Percentiles rank a stretch among this genome's conserved stretches.
These are phyloP conservation scores for Calonectria pauciramosa DNA, from an alignment of 2,329 filamentous ascomycete genomes.

Conservation along the genomic window DNA sequence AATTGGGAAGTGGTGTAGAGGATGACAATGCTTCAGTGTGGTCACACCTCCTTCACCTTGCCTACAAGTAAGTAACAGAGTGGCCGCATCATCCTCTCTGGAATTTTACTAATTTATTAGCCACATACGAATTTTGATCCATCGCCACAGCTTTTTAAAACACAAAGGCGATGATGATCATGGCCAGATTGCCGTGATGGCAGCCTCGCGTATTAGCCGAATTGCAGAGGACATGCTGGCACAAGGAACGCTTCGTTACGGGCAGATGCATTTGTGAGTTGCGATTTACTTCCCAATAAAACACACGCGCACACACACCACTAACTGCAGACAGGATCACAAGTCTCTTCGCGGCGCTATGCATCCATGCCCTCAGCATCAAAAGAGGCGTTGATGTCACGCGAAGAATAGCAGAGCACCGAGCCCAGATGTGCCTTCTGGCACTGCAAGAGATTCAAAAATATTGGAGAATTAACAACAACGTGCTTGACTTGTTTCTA, in stretches of 20 bases:
- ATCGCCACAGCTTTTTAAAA: conserved; percentile 51
- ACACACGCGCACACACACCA: too few relatives aligned
- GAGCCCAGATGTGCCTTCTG: conserved; percentile 54
- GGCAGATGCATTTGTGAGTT: conserved; percentile 56
- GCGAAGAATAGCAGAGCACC: conserved; percentile 52
- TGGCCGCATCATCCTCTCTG: too few relatives aligned
- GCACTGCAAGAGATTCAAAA: conserved; percentile 55
- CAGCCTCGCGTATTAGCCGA: conserved; percentile 52
- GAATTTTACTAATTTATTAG: conserved; percentile 32
- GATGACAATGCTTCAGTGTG: conserved; percentile 52
- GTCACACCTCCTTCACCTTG: conserved; percentile 54
- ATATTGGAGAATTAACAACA: conserved; percentile 58
- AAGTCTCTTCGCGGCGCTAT: conserved; percentile 54
- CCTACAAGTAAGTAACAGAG: conserved; percentile 50
- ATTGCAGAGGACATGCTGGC: conserved; percentile 56
- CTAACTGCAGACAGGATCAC: conserved; percentile 47
- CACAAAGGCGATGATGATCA: conserved; percentile 42
- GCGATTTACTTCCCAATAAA: too few relatives aligned
- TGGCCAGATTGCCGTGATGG: conserved; percentile 48
- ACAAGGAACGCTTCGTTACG: conserved; percentile 50
- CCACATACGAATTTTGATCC: conserved; percentile 53
- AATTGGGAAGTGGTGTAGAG: conserved; percentile 47
- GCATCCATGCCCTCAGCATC: conserved; percentile 55
- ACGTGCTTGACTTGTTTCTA: conserved; percentile 54
- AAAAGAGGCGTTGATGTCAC: conserved; percentile 50